These are phyloP conservation scores for Spiraea crenata DNA, from an alignment of 331 rosid species.

Conservation along the genomic window DNA sequence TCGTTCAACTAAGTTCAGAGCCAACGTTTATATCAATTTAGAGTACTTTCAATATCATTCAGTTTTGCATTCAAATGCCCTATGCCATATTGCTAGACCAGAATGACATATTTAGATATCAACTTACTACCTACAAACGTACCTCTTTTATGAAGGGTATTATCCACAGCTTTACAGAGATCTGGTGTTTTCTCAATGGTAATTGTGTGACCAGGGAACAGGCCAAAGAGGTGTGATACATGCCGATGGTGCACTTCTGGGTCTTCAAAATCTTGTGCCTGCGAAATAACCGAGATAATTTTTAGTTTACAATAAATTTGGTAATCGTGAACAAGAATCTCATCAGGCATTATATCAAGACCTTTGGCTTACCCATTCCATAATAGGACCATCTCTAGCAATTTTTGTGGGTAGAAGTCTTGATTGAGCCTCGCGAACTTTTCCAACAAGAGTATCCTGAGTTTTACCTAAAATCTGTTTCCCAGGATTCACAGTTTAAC, in stretches of 20 bases:
- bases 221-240: slow-evolving; percentile 80
- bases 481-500: slow-evolving; percentile 10
- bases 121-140: slow-evolving; percentile 23
- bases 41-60: background rate
- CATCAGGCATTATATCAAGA: slow-evolving; percentile 13
- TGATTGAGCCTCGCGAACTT: slow-evolving; percentile 55
- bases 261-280: slow-evolving; percentile 86
- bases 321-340: background rate
- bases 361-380: slow-evolving; percentile 82
- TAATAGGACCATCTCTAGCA: slow-evolving; percentile 82
- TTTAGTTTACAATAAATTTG: slow-evolving; percentile 9
- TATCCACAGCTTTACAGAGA: slow-evolving; percentile 71
- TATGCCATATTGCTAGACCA: background rate
- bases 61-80: background rate
- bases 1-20: background rate
- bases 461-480: slow-evolving; percentile 71
- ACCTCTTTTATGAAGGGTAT: slow-evolving; percentile 82
- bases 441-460: slow-evolving; percentile 52
- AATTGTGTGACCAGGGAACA: slow-evolving; percentile 89
- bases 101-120: slow-evolving; percentile 14
- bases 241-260: slow-evolving; percentile 81
- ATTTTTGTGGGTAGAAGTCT: slow-evolving; percentile 66
- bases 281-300: slow-evolving; percentile 8
- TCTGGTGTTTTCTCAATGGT: slow-evolving; percentile 66
- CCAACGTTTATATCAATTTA: background rate